phyloP scores from a whole-genome alignment of 1,284 basidiomycete genomes.

The Leccinum subatratum region DNA sequence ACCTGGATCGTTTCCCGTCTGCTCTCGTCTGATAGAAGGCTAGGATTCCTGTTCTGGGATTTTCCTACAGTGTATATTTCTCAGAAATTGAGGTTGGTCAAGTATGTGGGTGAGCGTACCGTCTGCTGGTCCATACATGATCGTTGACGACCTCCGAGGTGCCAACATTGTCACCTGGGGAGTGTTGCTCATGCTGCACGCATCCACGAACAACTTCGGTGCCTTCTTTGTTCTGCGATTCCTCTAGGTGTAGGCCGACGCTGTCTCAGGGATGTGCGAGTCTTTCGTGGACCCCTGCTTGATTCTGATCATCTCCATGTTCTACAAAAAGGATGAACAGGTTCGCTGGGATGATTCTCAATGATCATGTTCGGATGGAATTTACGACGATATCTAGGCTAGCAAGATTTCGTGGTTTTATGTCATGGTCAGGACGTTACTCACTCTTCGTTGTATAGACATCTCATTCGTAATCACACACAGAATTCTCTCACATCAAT shows the following conservation, averaged over 20 bases:
- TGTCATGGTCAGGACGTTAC: slow-evolving; percentile 46
- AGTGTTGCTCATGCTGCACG: slow-evolving; percentile 57
- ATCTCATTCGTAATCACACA: slow-evolving; percentile 19
- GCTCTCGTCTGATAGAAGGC: slow-evolving; percentile 3
- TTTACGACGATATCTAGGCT: slow-evolving; percentile 35
- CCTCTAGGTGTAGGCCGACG: slow-evolving; percentile 38
- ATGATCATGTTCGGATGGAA: neutral
- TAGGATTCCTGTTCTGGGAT: slow-evolving; percentile 60
- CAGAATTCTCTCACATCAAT: slow-evolving; percentile 59
- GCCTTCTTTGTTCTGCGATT: slow-evolving; percentile 61
- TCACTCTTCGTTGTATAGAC: neutral
- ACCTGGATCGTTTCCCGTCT: neutral
- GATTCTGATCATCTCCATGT: slow-evolving; percentile 63
- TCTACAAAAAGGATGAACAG: slow-evolving; percentile 69
- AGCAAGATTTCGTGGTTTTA: slow-evolving; percentile 64
- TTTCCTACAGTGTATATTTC: slow-evolving; percentile 66
- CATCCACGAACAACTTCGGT: slow-evolving; percentile 51
- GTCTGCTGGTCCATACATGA: neutral
- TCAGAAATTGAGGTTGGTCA: slow-evolving; percentile 58
- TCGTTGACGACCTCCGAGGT: slow-evolving; percentile 33
- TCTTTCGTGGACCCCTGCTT: slow-evolving; percentile 60
- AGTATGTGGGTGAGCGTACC: slow-evolving; percentile 52
- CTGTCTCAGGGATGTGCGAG: slow-evolving; percentile 55
- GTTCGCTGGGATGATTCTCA: slow-evolving; percentile 23
- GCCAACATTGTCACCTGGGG: slow-evolving; percentile 62